Conservation (phyloP, 2,329 filamentous ascomycete species). For the Xylaria sp. region DNA sequence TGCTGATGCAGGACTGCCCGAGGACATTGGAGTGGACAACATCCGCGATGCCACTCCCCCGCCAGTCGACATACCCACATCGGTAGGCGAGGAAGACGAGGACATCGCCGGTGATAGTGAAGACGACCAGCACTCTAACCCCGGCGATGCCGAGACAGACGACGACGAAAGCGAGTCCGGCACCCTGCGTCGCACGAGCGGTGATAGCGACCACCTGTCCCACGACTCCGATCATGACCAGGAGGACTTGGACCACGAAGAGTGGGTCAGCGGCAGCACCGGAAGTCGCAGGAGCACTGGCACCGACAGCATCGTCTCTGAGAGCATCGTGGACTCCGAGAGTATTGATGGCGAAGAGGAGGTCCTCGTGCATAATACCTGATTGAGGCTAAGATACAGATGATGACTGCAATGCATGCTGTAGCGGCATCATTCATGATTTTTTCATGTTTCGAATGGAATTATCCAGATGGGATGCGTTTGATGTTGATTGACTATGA, state of each 20-base stretch:
- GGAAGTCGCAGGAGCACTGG: slow-evolving; percentile 35
- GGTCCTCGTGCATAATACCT: slow-evolving; percentile 51
- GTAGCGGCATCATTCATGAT: no score
- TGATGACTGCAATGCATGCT: no score
- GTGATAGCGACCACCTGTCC: slow-evolving; percentile 39
- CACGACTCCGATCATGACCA: slow-evolving; percentile 50
- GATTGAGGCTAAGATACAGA: slow-evolving; percentile 8
- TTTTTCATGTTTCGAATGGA: background rate
- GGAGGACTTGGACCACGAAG: slow-evolving; percentile 48
- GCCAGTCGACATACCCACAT: slow-evolving; percentile 30
- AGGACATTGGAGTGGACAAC: background rate
- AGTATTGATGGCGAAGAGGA: slow-evolving; percentile 50
- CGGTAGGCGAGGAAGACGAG: slow-evolving; percentile 43
- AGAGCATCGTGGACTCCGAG: slow-evolving; percentile 47
- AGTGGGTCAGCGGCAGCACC: slow-evolving; percentile 54
- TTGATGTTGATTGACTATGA: background rate
- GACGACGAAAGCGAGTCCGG: slow-evolving; percentile 57
- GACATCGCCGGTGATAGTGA: slow-evolving; percentile 29
- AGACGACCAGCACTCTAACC: slow-evolving; percentile 44
- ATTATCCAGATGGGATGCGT: background rate
- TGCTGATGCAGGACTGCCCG: slow-evolving; percentile 36
- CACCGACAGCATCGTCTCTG: slow-evolving; percentile 43
- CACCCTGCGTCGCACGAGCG: slow-evolving; percentile 58
- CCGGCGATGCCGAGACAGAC: slow-evolving; percentile 45
- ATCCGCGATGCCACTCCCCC: slow-evolving; percentile 43